Conservation (phyloP, 768 basidiomycete genomes). For the Leucocoprinus birnbaumii region DNA sequence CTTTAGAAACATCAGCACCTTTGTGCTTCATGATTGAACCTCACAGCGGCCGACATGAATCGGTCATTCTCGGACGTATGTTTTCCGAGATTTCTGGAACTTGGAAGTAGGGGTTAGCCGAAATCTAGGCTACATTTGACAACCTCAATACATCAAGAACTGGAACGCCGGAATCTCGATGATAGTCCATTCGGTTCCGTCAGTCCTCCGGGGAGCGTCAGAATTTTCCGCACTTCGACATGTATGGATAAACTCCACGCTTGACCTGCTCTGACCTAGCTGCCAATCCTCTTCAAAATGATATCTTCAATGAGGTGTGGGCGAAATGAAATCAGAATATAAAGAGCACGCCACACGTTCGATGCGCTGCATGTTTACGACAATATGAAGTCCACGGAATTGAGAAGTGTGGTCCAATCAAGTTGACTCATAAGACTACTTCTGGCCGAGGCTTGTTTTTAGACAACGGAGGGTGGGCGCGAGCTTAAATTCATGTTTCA, state of each 20-base stretch:
- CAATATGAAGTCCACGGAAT: no score
- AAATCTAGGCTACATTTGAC: neutral
- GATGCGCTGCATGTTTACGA: no score
- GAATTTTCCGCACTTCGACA: neutral
- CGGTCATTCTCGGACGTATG: neutral
- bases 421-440: neutral
- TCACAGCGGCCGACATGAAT: neutral
- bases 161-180: neutral
- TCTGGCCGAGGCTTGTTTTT: neutral
- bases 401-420: neutral
- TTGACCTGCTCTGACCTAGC: no score
- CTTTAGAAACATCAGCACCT: neutral
- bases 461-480: neutral
- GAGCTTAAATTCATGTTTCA: neutral
- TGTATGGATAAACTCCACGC: neutral
- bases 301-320: no score
- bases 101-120: neutral
- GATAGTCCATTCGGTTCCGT: neutral
- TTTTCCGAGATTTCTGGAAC: neutral
- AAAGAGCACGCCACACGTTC: neutral
- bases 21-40: no score
- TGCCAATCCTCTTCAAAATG: no score
- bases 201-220: neutral
- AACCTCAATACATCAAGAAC: neutral
- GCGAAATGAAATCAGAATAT: conserved; percentile 6